A percentile compares a stretch with the other conserved stretches of the same genome.
These are phyloP conservation scores for Phycomyces blakesleeanus DNA, from an alignment of 192 early-diverging fungal species.

Conservation along the genomic window DNA sequence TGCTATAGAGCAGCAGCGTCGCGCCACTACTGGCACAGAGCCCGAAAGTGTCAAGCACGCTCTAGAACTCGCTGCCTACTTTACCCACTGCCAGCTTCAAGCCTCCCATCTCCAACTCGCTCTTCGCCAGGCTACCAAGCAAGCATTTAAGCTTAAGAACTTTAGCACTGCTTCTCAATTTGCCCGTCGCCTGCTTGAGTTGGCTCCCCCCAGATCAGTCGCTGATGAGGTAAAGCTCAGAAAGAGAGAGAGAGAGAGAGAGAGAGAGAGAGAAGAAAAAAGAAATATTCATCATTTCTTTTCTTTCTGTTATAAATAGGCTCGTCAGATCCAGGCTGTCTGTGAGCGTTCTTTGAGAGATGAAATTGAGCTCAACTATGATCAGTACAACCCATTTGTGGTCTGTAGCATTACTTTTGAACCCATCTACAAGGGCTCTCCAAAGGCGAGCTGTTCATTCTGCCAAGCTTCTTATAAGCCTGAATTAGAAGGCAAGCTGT, in stretches of 20 bases:
- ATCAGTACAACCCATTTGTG: slow-evolving; percentile 94
- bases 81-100: slow-evolving; percentile 90
- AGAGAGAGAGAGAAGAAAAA: neutral
- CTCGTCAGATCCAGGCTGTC: slow-evolving; percentile 70
- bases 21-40: slow-evolving; percentile 53
- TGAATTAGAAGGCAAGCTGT: slow-evolving; percentile 73
- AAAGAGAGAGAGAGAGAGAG: neutral
- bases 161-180: slow-evolving; percentile 82
- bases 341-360: slow-evolving; percentile 79
- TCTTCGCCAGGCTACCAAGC: slow-evolving; percentile 83
- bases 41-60: slow-evolving; percentile 63
- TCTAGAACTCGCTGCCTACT: slow-evolving; percentile 92
- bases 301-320: slow-evolving; percentile 31
- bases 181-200: slow-evolving; percentile 86
- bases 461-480: slow-evolving; percentile 86
- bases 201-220: slow-evolving; percentile 73
- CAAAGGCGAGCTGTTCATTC: slow-evolving; percentile 78
- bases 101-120: slow-evolving; percentile 84
- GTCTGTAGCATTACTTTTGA: slow-evolving; percentile 80
- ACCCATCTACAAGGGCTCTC: slow-evolving; percentile 88
- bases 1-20: slow-evolving; percentile 78
- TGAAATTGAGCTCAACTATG: slow-evolving; percentile 82
- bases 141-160: slow-evolving; percentile 80
- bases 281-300: too few species aligned
- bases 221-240: slow-evolving; percentile 63